Conservation (phyloP, 176 grass and related monocot species). For the Metroxylon sagu region DNA sequence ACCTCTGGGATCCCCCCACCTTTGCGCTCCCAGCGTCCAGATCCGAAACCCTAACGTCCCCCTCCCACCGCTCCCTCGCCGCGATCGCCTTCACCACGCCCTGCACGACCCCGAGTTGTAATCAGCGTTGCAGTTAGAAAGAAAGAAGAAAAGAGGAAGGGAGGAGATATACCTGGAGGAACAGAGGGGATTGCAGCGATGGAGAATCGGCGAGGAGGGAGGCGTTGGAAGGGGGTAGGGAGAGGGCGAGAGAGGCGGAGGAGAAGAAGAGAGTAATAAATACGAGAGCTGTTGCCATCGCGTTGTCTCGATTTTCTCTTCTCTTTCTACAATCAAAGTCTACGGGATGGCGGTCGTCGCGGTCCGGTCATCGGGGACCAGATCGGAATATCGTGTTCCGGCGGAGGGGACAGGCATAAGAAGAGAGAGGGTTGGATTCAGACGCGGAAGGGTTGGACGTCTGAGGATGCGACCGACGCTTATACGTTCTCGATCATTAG, state of each 20-base stretch:
- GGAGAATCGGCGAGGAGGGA: conserved; percentile 3
- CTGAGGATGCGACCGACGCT: too few relatives aligned
- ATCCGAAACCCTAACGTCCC: conserved; percentile 38
- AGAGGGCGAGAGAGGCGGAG: conserved; percentile 20
- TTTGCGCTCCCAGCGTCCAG: conserved; percentile 33
- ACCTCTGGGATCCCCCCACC: conserved; percentile 38
- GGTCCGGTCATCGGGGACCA: too few relatives aligned
- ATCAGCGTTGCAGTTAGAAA: too few relatives aligned
- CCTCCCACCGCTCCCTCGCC: conserved; percentile 63
- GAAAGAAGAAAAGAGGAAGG: conserved; percentile 20
- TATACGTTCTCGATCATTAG: too few relatives aligned
- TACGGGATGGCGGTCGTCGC: too few relatives aligned
- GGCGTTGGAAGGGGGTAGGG: neutral
- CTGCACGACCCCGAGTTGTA: neutral
- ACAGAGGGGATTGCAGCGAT: neutral
- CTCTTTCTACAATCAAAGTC: too few relatives aligned
- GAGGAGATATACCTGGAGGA: neutral
- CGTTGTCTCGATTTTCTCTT: too few relatives aligned
- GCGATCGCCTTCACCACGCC: conserved; percentile 55
- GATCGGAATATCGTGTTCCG: too few relatives aligned
- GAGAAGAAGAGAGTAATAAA: conserved; percentile 9
- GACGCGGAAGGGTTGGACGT: too few relatives aligned
- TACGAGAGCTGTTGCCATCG: too few relatives aligned
- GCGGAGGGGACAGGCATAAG: too few relatives aligned
- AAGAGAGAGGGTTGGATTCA: too few relatives aligned